Percentiles rank a stretch among this genome's conserved stretches.
These are phyloP conservation scores for Nakaseomyces kungkrabaensis DNA, from an alignment of 1,139 yeast genomes.

Conservation along the genomic window DNA sequence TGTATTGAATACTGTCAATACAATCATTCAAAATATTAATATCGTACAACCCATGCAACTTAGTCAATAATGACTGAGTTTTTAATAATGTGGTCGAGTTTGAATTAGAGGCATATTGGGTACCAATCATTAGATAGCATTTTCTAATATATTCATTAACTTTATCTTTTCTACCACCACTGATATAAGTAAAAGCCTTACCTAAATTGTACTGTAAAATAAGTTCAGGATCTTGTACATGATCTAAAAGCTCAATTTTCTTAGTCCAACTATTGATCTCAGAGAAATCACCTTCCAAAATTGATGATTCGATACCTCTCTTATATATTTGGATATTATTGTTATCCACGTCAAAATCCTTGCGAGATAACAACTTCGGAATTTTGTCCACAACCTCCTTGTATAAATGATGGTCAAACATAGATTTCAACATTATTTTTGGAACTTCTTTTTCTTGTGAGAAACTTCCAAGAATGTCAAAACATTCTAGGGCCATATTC, in stretches of 20 bases:
- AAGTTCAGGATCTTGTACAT: constrained; percentile 42
- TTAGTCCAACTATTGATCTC: constrained; percentile 50
- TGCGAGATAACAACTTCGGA: constrained; percentile 15
- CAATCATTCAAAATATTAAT: constrained; percentile 30
- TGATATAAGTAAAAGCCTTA: constrained; percentile 42
- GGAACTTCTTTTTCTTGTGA: constrained; percentile 25
- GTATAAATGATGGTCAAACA: constrained; percentile 50
- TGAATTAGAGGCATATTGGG: constrained; percentile 46
- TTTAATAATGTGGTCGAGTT: constrained; percentile 55
- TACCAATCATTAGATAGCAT: constrained; percentile 50
- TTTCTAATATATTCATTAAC: constrained; percentile 37
- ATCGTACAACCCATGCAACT: constrained; percentile 67
- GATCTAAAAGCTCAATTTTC: constrained; percentile 33
- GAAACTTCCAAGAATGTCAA: constrained; percentile 51
- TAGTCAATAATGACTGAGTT: constrained; percentile 45
- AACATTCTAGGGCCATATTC: constrained; percentile 81
- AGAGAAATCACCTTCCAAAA: constrained; percentile 48
- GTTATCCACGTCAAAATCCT: constrained; percentile 18
- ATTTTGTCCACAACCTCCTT: constrained; percentile 36
- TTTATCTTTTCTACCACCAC: constrained; percentile 26
- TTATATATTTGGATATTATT: constrained; percentile 44
- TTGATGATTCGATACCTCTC: constrained; percentile 68
- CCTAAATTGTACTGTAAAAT: constrained; percentile 61
- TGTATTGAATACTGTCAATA: constrained; percentile 15
- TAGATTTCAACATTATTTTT: constrained; percentile 39